Base-by-base conservation (phyloP, 2,329 filamentous ascomycete genomes). In the Acephala macrosclerotiorum region DNA sequence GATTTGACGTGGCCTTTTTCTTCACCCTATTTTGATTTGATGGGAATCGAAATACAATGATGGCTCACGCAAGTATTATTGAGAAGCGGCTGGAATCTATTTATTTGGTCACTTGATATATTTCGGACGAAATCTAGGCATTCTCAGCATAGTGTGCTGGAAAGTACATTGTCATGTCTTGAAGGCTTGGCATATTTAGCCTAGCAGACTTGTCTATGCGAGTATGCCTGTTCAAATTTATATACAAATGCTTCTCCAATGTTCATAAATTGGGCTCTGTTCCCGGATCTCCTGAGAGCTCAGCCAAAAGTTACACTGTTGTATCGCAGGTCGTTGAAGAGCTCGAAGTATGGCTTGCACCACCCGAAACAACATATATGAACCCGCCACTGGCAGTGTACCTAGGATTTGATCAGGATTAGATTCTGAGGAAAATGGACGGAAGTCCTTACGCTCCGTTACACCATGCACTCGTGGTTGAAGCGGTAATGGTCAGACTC, bases 401-500 rank as follows among this genome's bases (percentile, higher is more conserved):
- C 14, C 64, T 66, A 42, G 18, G 22, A 7, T 12, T 29, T 16
- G 14, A 18, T 62, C 25, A 62, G 51, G 47, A n/a, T 29, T 14
- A 26, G 2, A 16, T 22, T 20, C 20, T n/a, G n/a, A n/a, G 1
- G 51, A 35, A 2, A 16, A 11, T 9, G n/a, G 2, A 45, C 18
- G 16, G 18, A 3, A 7, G 6, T 22, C 16, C 60, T 47, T 57
- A 62, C 51, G 47, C 60, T 33, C 47, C 42, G 7, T 25, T 42
- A 36, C 60, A 62, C 14, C 53, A 62, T 2, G 60, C 57, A n/a
- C 33, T 45, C n/a, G 49, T 47, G 6, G 60, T 62, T n/a, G 51
- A 20, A 16, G 70, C 70, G 4, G 68, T 68, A 33, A 71, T 56
- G 14, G 66, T 61, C 8, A 71, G 62, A 51, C 64, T 64, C 7